Evolutionary conservation across 169 alveolate species (phyloP).

Genomic region (Besnoitia besnoiti): DNA sequence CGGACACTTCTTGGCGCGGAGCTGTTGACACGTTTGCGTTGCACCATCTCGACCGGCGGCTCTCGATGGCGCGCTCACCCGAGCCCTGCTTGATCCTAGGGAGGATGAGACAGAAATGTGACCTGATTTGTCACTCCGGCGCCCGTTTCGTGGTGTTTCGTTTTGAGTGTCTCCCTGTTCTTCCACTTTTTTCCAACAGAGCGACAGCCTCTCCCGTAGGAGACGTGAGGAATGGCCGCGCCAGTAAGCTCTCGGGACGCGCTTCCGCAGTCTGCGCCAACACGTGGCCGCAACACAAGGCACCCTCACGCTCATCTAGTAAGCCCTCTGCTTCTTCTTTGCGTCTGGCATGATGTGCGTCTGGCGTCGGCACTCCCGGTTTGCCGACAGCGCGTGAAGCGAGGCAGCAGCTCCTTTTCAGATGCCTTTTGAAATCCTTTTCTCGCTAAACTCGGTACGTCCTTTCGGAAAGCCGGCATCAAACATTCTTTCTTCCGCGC

Average conservation of each 20-base stretch:
- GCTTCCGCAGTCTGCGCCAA: background rate
- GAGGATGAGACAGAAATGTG: too few relatives aligned
- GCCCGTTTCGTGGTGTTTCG: background rate
- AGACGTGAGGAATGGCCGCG: slow-evolving; percentile 13
- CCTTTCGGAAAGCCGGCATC: too few relatives aligned
- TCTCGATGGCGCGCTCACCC: too few relatives aligned
- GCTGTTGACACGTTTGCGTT: background rate
- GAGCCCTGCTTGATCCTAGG: too few relatives aligned
- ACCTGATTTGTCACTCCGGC: too few relatives aligned
- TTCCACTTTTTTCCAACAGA: background rate
- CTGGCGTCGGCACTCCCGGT: background rate
- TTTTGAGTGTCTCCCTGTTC: background rate
- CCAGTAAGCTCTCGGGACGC: background rate
- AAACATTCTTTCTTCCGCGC: too few relatives aligned
- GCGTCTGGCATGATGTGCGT: slow-evolving; percentile 20
- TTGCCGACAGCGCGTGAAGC: too few relatives aligned
- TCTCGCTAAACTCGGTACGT: too few relatives aligned
- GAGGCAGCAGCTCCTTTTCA: too few relatives aligned
- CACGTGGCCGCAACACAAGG: background rate
- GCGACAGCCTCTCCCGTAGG: background rate
- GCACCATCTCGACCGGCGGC: background rate
- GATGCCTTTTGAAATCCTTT: too few relatives aligned
- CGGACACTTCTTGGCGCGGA: background rate
- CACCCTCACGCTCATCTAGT: background rate
- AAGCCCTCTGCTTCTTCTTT: background rate